Percentiles rank a stretch among this genome's conserved stretches.
Evolutionary conservation across 495 filamentous ascomycete genomes (phyloP).

Genomic region (Umbilicaria muhlenbergii): DNA sequence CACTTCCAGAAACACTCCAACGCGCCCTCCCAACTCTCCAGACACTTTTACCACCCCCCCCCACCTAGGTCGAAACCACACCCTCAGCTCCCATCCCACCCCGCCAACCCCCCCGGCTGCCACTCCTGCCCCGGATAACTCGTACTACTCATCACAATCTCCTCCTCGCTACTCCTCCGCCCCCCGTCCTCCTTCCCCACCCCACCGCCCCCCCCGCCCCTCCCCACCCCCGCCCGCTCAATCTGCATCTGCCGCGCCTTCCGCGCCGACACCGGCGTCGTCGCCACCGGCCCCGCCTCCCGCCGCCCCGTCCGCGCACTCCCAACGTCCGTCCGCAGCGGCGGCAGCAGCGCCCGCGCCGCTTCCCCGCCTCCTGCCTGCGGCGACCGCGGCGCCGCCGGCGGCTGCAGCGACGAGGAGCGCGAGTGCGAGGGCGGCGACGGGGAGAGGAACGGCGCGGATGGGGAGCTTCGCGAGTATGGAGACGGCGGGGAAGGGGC

Average conservation of each 20-base stretch:
- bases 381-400: too few species aligned
- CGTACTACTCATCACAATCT: slow-evolving; percentile 56
- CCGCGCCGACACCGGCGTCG: slow-evolving; percentile 18
- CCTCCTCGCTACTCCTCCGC: slow-evolving; percentile 22
- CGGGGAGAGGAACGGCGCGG: too few species aligned
- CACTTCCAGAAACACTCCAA: too few species aligned
- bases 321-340: slow-evolving; percentile 8
- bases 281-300: slow-evolving; percentile 1
- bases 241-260: slow-evolving; percentile 14
- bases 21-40: too few species aligned
- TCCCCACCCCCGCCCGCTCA: slow-evolving; percentile 8
- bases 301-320: background rate
- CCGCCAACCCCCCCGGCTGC: slow-evolving; percentile 36
- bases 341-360: slow-evolving; percentile 10
- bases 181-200: background rate
- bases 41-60: too few species aligned
- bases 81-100: slow-evolving; percentile 10
- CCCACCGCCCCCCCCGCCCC: slow-evolving; percentile 4
- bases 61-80: too few species aligned
- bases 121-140: slow-evolving; percentile 75
- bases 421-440: too few species aligned
- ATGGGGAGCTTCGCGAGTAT: background rate
- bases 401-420: too few species aligned
- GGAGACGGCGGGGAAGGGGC: background rate
- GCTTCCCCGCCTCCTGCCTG: too few species aligned